Evolutionary conservation across 495 filamentous ascomycete genomes (phyloP).

Genomic region (Aspergillus funiculosus): DNA sequence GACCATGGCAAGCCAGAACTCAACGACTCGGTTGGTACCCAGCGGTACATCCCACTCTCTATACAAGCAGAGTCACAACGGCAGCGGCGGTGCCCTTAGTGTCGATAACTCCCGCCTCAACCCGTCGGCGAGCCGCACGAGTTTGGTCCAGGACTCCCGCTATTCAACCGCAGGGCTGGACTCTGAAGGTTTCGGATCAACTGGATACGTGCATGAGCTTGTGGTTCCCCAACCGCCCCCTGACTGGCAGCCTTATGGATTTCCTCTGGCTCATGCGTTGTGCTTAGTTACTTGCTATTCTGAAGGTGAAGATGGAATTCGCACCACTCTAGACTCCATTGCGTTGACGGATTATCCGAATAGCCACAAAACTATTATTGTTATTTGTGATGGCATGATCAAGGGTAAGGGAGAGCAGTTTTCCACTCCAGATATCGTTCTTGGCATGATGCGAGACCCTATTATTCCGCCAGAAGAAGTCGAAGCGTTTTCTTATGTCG

Average conservation of each 20-base stretch:
- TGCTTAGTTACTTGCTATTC: slow-evolving; percentile 97
- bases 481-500: slow-evolving; percentile 87
- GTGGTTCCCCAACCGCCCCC: slow-evolving; percentile 97
- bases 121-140: slow-evolving; percentile 46
- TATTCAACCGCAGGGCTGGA: slow-evolving; percentile 55
- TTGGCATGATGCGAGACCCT: slow-evolving; percentile 93
- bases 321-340: slow-evolving; percentile 92
- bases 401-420: slow-evolving; percentile 87
- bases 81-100: slow-evolving; percentile 54
- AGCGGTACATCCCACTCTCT: slow-evolving; percentile 50
- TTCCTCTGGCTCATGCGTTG: slow-evolving; percentile 85
- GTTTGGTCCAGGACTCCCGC: slow-evolving; percentile 44
- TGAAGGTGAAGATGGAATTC: slow-evolving; percentile 85
- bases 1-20: slow-evolving; percentile 94
- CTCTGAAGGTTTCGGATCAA: slow-evolving; percentile 70
- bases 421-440: slow-evolving; percentile 82
- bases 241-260: slow-evolving; percentile 95
- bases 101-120: slow-evolving; percentile 37
- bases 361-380: slow-evolving; percentile 93
- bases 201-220: slow-evolving; percentile 89
- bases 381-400: slow-evolving; percentile 97
- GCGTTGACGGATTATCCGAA: slow-evolving; percentile 98
- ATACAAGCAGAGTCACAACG: slow-evolving; percentile 65
- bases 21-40: slow-evolving; percentile 65
- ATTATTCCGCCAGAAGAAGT: slow-evolving; percentile 73